Base-by-base conservation (phyloP, 202 grass and related monocot genomes). In the Setaria italica region DNA sequence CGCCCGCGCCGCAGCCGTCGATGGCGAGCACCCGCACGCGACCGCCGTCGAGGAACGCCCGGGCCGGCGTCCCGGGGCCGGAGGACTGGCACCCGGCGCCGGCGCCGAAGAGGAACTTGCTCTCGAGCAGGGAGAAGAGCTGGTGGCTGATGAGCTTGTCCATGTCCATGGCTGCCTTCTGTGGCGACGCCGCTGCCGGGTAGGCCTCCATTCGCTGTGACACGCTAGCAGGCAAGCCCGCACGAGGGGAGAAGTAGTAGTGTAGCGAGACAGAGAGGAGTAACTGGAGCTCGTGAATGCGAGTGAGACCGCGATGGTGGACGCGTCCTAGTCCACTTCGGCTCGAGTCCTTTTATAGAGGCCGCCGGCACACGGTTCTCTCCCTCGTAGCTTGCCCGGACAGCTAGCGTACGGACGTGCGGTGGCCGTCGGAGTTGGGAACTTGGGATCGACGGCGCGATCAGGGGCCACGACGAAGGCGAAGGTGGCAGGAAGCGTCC, bases 111-210 rank as follows among this genome's bases (percentile, higher is more conserved):
- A 95, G 42, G 84, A 92, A 95, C 48, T 79, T 91, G 77, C 68
- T 91, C 77, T 95, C 93, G 9, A 95, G 87, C 78, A 91, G 9
- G 55, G 91, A 91, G 91, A 95, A 95, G 76, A 95, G 91, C 81
- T 95, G 81, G 55, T 89, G 50, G 88, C 83, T 91, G 58, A 95
- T 91, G 58, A 95, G 90, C 90, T 93, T 92, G 78, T 91, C 88
- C 13, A 75, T 62, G 59, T 84, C 80, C 70, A 91, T 88, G 29
- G 63, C 50, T 1, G 80, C 5, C 78, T 2, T 42, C 19, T 0
- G 74, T 77, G 89, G 88, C 92, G 89, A 86, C 70, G 60, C 69
- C 79, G 85, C 71, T 79, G 78, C 30, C 21, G 80, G 17, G 65
- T 39, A 76, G 25, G 60, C 53, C n/a, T 87, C 88, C 84, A 90